phyloP scores from a whole-genome alignment of 306 rosid genomes.

The Glycine latifolia region DNA sequence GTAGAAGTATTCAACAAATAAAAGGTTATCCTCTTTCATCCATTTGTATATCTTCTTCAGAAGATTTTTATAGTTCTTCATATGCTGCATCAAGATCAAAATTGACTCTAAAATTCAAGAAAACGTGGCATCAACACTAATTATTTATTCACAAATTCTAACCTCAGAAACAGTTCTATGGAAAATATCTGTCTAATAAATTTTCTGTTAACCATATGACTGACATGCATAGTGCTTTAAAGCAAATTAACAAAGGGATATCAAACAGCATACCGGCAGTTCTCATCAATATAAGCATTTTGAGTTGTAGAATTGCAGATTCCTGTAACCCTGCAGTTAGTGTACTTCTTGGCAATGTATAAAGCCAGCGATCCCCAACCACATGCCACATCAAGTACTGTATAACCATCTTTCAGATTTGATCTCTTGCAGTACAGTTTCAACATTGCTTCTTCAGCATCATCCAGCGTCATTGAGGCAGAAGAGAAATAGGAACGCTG shows the following conservation, averaged over 20 bases:
- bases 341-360: conserved; percentile 76
- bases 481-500: conserved; percentile 84
- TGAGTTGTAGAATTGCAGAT: conserved; percentile 88
- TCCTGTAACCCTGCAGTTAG: conserved; percentile 81
- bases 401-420: conserved; percentile 3
- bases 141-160: conserved; percentile 1
- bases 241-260: conserved; percentile 31
- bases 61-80: conserved; percentile 93
- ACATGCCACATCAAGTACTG: conserved; percentile 84
- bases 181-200: conserved; percentile 58
- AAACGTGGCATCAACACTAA: conserved; percentile 3
- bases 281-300: conserved; percentile 52
- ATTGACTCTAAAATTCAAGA: background rate
- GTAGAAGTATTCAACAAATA: conserved; percentile 86
- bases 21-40: conserved; percentile 83
- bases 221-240: background rate
- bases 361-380: conserved; percentile 93
- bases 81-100: conserved; percentile 65
- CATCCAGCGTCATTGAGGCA: conserved; percentile 38
- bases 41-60: conserved; percentile 86
- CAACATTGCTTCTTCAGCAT: conserved; percentile 84
- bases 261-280: conserved; percentile 50
- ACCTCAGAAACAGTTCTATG: conserved; percentile 97
- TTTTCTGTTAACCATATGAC: too few species aligned
- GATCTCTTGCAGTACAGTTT: conserved; percentile 78